Evolutionary conservation across 768 basidiomycete genomes (phyloP).

Genomic region (Calocera viscosa): DNA sequence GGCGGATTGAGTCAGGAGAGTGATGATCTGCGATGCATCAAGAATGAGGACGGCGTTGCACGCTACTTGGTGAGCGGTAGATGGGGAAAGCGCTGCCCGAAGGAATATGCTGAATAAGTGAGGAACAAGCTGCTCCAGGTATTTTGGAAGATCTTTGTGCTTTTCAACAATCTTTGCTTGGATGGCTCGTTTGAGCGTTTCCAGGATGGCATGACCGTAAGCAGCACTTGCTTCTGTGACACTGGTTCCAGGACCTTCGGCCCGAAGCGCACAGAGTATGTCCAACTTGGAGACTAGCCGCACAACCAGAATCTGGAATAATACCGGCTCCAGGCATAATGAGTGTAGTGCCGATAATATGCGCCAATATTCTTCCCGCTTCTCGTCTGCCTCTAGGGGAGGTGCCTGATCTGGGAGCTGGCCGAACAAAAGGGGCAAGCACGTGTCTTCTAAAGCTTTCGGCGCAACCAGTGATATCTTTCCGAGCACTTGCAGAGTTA

Average conservation of each 20-base stretch:
- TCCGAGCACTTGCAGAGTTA: slow-evolving; percentile 49
- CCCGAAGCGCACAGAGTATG: slow-evolving; percentile 25
- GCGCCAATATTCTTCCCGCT: slow-evolving; percentile 55
- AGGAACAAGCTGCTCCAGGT: slow-evolving; percentile 63
- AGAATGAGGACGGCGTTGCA: slow-evolving; percentile 44
- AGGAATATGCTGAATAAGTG: slow-evolving; percentile 54
- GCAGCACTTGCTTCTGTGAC: slow-evolving; percentile 53
- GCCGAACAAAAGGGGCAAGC: slow-evolving; percentile 67
- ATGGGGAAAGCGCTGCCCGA: slow-evolving; percentile 27
- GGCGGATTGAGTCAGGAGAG: slow-evolving; percentile 51
- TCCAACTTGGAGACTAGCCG: slow-evolving; percentile 68
- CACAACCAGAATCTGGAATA: slow-evolving; percentile 78
- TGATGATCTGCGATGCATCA: slow-evolving; percentile 54
- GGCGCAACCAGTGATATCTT: slow-evolving; percentile 49
- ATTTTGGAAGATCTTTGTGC: slow-evolving; percentile 66
- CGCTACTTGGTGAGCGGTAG: slow-evolving; percentile 23
- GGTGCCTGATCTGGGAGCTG: slow-evolving; percentile 61
- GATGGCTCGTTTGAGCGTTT: slow-evolving; percentile 53
- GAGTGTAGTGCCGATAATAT: slow-evolving; percentile 54
- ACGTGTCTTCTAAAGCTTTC: slow-evolving; percentile 53
- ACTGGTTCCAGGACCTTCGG: slow-evolving; percentile 17
- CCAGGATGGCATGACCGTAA: slow-evolving; percentile 74
- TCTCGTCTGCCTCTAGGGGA: slow-evolving; percentile 36
- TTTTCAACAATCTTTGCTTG: slow-evolving; percentile 37
- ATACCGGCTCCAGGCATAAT: slow-evolving; percentile 56